phyloP scores from a whole-genome alignment of 2,329 filamentous ascomycete genomes.

The Diplodia scrobiculata region DNA sequence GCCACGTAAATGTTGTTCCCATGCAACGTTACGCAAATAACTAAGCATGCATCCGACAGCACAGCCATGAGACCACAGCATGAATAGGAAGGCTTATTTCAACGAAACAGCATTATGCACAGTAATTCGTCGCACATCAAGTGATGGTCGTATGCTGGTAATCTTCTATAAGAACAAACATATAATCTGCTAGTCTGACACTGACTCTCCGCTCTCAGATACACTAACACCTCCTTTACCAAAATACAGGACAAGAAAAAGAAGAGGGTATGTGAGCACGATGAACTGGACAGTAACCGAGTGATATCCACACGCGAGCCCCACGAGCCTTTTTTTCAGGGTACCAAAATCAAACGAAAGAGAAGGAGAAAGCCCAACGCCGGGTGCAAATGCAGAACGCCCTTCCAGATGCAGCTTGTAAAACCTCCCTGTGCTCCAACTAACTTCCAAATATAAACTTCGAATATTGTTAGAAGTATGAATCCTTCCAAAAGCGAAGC shows the following conservation, averaged over 20 bases:
- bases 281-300: background rate
- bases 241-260: background rate
- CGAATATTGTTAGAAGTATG: background rate
- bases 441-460: background rate
- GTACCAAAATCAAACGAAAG: background rate
- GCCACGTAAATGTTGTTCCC: background rate
- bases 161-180: background rate
- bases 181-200: background rate
- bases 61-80: background rate
- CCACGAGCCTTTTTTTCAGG: constrained; percentile 4
- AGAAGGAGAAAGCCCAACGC: background rate
- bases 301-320: background rate
- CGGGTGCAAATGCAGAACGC: constrained; percentile 25
- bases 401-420: constrained; percentile 20
- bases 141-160: background rate
- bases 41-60: background rate
- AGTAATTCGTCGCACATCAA: background rate
- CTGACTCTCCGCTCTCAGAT: background rate
- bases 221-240: background rate
- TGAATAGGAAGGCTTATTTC: background rate
- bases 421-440: constrained; percentile 4
- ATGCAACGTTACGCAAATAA: background rate
- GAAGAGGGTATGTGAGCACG: constrained; percentile 2
- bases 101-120: background rate
- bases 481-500: background rate